These are phyloP conservation scores for Paramarasmius palmivorus DNA, from an alignment of 1,284 basidiomycete species.

Conservation along the genomic window DNA sequence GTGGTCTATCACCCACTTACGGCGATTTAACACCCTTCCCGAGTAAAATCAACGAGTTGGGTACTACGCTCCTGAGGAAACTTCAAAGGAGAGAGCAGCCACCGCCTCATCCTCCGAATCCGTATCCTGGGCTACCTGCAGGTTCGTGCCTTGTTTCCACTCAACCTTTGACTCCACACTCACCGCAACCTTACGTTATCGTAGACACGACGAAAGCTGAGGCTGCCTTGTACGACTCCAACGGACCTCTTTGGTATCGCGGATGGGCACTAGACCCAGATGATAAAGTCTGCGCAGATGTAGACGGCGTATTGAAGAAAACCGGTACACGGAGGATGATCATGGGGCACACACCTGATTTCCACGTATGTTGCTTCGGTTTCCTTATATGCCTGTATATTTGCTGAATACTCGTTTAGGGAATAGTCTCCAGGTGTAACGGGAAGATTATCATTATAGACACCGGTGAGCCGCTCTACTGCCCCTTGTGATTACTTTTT, in stretches of 20 bases:
- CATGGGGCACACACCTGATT: conserved; percentile 94
- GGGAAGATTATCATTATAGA: conserved; percentile 93
- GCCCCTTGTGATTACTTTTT: conserved; percentile 11
- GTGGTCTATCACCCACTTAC: conserved; percentile 80
- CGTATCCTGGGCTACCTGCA: conserved; percentile 75
- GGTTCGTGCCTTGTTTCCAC: conserved; percentile 35
- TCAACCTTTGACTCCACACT: not conserved
- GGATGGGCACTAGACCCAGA: conserved; percentile 83
- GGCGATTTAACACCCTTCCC: conserved; percentile 77
- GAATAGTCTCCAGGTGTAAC: conserved; percentile 79
- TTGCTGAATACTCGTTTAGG: conserved; percentile 31
- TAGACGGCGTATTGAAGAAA: conserved; percentile 67
- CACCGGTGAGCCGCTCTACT: conserved; percentile 47
- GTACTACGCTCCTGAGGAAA: conserved; percentile 63
- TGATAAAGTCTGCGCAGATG: conserved; percentile 66
- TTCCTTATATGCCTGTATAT: not conserved
- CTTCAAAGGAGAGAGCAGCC: conserved; percentile 64
- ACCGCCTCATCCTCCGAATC: conserved; percentile 77
- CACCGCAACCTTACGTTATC: conserved; percentile 39
- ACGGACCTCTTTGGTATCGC: conserved; percentile 90
- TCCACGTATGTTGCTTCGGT: conserved; percentile 49
- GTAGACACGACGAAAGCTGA: conserved; percentile 66
- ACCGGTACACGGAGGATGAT: conserved; percentile 85
- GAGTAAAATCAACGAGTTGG: conserved; percentile 74
- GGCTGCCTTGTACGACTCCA: conserved; percentile 64